These are phyloP conservation scores for Ceratonia siliqua DNA, from an alignment of 306 rosid genomes.

Conservation along the genomic window DNA sequence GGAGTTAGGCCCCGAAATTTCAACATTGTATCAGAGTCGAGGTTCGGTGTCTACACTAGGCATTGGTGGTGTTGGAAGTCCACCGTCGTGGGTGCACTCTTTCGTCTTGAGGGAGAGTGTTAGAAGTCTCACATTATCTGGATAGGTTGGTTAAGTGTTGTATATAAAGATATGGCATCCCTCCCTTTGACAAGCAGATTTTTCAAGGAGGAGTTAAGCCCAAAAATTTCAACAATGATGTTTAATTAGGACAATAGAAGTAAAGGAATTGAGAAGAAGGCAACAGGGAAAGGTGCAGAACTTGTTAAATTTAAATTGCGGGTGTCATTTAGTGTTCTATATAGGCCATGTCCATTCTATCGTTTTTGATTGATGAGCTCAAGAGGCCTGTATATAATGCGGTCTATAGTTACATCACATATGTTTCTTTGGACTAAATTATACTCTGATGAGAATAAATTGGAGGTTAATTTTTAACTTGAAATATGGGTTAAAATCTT, in stretches of 20 bases:
- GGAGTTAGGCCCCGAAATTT: too few species aligned
- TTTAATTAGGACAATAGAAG: not conserved
- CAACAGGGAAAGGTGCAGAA: not conserved
- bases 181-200: too few species aligned
- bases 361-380: not conserved
- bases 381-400: not conserved
- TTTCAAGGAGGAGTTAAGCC: too few species aligned
- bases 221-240: too few species aligned
- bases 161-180: too few species aligned
- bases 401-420: not conserved
- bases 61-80: too few species aligned
- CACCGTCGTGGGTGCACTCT: too few species aligned
- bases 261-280: not conserved
- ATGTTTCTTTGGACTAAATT: not conserved
- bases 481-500: not conserved
- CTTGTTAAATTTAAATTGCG: not conserved
- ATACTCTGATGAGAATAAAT: not conserved
- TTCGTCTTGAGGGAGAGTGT: too few species aligned
- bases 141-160: too few species aligned
- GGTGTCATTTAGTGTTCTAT: not conserved
- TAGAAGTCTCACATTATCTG: too few species aligned
- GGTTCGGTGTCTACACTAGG: too few species aligned
- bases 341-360: not conserved
- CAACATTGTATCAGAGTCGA: too few species aligned
- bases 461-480: not conserved